Base-by-base conservation (phyloP, 495 filamentous ascomycete species). In the Hypoxylon fragiforme region DNA sequence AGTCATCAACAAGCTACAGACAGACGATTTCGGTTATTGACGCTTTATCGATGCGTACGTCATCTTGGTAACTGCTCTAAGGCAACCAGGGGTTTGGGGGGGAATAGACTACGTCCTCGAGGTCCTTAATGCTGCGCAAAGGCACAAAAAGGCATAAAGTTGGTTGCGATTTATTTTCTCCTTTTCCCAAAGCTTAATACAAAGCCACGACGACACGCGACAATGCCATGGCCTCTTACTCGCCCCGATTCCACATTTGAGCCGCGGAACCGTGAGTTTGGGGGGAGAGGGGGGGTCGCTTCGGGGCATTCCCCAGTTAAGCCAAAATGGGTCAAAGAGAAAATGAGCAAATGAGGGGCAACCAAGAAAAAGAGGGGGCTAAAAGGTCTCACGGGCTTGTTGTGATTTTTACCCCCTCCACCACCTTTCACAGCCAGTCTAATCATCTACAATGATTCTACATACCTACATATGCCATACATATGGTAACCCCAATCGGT, bases 261-360 rank as follows among this genome's bases (percentile, higher is more conserved):
- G 24, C 24, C 24, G 24, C 24, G 24, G 24, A 28, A 28, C 24
- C 9, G 9, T 28, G 24, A 28, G 24, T 28, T 28, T 28, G 24
- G 4, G 24, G 24, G 24, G 24, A 4, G 24, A 9, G 4, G 24
- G 24, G 24, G 24, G 4, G 24, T 28, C 24, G 24, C 24, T 28
- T 28, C 9, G 24, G 24, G 24, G 24, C 24, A 28, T 28, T 28
- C 24, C 4, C 24, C 9, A 4, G 24, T 28, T 28, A 4, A 28
- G 24, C 24, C 9, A 4, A 4, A 28, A 28, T 28, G 4, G 9
- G 24, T 9, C 24, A 43, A 28, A 31, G 21, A 13, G 53, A 4
- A 28, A 43, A 57, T 50, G 53, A 57, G 53, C 24, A 28, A 43
- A 57, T 50, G 53, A 57, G 53, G 45, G 53, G 48, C 39, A 36